phyloP scores from a whole-genome alignment of 176 grass and related monocot species.

The Phyllostachys edulis region DNA sequence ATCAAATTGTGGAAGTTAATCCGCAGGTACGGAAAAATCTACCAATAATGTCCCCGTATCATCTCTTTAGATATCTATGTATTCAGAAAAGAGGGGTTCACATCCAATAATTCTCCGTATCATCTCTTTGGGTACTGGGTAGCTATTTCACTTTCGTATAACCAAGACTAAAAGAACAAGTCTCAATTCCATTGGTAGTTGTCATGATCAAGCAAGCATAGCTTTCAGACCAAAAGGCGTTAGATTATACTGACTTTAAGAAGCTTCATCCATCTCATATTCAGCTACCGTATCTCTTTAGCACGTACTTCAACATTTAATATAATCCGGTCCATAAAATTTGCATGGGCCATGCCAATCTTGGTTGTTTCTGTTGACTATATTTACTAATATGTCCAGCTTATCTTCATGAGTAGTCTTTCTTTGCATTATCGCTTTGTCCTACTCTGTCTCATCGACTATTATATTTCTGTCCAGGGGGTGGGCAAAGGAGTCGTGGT shows the following conservation, averaged over 20 bases:
- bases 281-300: conserved; percentile 44
- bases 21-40: conserved; percentile 48
- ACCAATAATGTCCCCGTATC: conserved; percentile 14
- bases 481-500: conserved; percentile 55
- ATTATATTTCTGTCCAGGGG: conserved; percentile 36
- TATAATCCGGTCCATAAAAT: background rate
- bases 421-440: background rate
- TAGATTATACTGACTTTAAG: conserved; percentile 46
- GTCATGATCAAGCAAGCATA: conserved; percentile 41
- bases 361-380: background rate
- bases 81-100: background rate
- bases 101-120: conserved; percentile 3
- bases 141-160: conserved; percentile 14
- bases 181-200: conserved; percentile 15
- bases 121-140: background rate
- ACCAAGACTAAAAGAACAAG: conserved; percentile 13
- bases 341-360: conserved; percentile 11
- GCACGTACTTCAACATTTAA: conserved; percentile 4
- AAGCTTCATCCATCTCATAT: conserved; percentile 37
- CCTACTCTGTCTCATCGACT: background rate
- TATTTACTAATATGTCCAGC: background rate
- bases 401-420: background rate
- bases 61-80: background rate
- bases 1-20: conserved; percentile 59
- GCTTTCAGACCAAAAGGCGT: conserved; percentile 45